phyloP scores from a whole-genome alignment of 2,329 filamentous ascomycete genomes.

The Cladobotryum protrusum region DNA sequence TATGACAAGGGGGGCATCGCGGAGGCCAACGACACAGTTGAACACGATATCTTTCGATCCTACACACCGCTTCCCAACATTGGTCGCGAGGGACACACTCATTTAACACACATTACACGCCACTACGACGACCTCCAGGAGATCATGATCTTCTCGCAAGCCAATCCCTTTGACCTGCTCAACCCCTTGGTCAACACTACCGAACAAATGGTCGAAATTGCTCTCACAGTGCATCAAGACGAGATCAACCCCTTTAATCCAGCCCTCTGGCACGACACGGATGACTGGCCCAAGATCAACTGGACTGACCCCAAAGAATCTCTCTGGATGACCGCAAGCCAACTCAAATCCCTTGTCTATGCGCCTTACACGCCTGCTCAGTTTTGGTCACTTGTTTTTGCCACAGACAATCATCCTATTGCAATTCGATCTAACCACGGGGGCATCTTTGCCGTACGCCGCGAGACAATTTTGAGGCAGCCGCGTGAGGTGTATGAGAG shows the following conservation, averaged over 20 bases:
- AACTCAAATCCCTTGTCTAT: not conserved
- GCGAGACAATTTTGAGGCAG: conserved; percentile 7
- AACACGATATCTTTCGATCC: conserved; percentile 5
- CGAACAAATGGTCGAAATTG: conserved; percentile 2
- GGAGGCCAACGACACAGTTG: conserved; percentile 4
- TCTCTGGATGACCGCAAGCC: conserved; percentile 5
- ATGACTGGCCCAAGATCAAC: conserved; percentile 7
- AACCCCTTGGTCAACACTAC: conserved; percentile 3
- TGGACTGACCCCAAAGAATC: conserved; percentile 8
- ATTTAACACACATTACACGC: conserved; percentile 4
- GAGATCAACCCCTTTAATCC: conserved; percentile 5
- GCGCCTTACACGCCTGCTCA: conserved; percentile 5
- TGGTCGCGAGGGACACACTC: conserved; percentile 5
- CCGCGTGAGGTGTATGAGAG: conserved; percentile 5
- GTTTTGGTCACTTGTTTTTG: conserved; percentile 2
- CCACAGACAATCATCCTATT: not conserved
- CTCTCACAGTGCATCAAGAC: not conserved
- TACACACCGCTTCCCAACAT: conserved; percentile 6
- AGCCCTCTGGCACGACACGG: conserved; percentile 1
- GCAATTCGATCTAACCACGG: conserved; percentile 4
- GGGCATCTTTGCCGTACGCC: conserved; percentile 5
- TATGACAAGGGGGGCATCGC: conserved; percentile 7
- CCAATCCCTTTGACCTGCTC: conserved; percentile 4
- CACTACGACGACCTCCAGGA: conserved; percentile 6
- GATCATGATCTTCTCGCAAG: conserved; percentile 8